A percentile compares a stretch with the other conserved stretches of the same genome.
These are phyloP conservation scores for Tuber brumale DNA, from an alignment of 495 filamentous ascomycete genomes.

Conservation along the genomic window DNA sequence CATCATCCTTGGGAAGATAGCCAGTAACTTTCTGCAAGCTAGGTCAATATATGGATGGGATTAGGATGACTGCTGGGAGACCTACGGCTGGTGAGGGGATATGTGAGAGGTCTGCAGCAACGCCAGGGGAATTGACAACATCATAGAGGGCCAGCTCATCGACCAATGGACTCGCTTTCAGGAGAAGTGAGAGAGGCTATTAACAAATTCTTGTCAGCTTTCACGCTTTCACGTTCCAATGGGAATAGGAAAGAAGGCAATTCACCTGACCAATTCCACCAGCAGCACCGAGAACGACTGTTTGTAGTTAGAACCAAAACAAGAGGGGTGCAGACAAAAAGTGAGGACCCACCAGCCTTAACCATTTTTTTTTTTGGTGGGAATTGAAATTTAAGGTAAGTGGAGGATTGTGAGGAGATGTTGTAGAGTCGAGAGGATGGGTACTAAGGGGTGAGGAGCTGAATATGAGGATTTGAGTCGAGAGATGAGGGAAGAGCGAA, in stretches of 20 bases:
- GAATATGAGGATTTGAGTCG: slow-evolving; percentile 13
- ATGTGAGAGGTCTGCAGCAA: slow-evolving; percentile 91
- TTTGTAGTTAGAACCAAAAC: slow-evolving; percentile 11
- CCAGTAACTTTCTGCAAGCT: slow-evolving; percentile 73
- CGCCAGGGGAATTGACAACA: slow-evolving; percentile 97
- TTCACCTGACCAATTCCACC: slow-evolving; percentile 96
- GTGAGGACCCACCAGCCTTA: slow-evolving; percentile 64
- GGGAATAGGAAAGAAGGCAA: not conserved
- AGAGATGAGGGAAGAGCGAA: slow-evolving; percentile 7
- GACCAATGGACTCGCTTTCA: slow-evolving; percentile 78
- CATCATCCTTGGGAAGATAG: slow-evolving; percentile 84
- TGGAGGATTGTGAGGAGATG: slow-evolving; percentile 19
- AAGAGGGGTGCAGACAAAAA: not conserved
- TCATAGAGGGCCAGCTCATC: slow-evolving; percentile 94
- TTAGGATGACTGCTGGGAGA: slow-evolving; percentile 26
- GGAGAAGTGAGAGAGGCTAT: slow-evolving; percentile 88
- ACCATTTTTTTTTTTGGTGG: slow-evolving; percentile 58
- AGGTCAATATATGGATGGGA: not conserved
- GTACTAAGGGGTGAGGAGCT: slow-evolving; percentile 31
- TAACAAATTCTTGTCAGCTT: slow-evolving; percentile 39
- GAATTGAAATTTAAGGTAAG: slow-evolving; percentile 22
- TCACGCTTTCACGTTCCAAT: not conserved
- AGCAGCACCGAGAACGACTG: slow-evolving; percentile 90
- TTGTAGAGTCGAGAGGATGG: slow-evolving; percentile 9
- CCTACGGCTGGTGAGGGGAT: slow-evolving; percentile 89